Percentiles rank a stretch among this genome's conserved stretches.
Conservation (phyloP, 352 stramenopile species). For the Phytophthora vignae region DNA sequence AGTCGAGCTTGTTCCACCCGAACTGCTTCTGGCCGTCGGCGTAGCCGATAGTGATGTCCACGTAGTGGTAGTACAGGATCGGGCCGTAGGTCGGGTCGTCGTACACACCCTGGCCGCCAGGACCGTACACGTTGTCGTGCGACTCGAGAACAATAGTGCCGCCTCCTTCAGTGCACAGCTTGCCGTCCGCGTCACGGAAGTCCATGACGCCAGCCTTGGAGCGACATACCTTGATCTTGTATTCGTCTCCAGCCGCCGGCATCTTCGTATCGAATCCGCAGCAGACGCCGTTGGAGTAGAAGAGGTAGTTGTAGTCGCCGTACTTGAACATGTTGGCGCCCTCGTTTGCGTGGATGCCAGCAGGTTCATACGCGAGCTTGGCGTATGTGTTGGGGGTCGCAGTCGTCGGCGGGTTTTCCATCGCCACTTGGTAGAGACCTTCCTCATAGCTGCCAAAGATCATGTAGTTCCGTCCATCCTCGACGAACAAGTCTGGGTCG, state of each 20-base stretch:
- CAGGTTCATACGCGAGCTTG: conserved; percentile 34
- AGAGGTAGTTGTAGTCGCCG: conserved; percentile 37
- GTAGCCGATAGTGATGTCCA: conserved; percentile 51
- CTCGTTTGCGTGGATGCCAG: conserved; percentile 25
- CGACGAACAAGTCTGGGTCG: conserved; percentile 30
- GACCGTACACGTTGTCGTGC: conserved; percentile 27
- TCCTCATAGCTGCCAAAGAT: conserved; percentile 34
- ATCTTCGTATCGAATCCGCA: conserved; percentile 34
- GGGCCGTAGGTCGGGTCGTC: conserved; percentile 28
- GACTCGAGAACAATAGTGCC: conserved; percentile 26
- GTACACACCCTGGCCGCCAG: conserved; percentile 34
- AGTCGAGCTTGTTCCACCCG: conserved; percentile 66
- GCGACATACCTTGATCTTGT: conserved; percentile 40
- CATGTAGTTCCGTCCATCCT: conserved; percentile 28
- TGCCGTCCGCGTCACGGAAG: conserved; percentile 26
- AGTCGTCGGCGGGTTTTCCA: conserved; percentile 19
- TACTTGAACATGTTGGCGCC: conserved; percentile 37
- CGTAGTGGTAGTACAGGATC: conserved; percentile 38
- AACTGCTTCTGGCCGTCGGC: conserved; percentile 57
- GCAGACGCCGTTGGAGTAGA: conserved; percentile 37
- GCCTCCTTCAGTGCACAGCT: conserved; percentile 25
- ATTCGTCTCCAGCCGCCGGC: conserved; percentile 24
- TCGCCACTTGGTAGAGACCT: conserved; percentile 24
- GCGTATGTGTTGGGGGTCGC: conserved; percentile 13
- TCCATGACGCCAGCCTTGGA: conserved; percentile 32